Evolutionary conservation across 768 basidiomycete genomes (phyloP).

Genomic region (Serendipita sp.): DNA sequence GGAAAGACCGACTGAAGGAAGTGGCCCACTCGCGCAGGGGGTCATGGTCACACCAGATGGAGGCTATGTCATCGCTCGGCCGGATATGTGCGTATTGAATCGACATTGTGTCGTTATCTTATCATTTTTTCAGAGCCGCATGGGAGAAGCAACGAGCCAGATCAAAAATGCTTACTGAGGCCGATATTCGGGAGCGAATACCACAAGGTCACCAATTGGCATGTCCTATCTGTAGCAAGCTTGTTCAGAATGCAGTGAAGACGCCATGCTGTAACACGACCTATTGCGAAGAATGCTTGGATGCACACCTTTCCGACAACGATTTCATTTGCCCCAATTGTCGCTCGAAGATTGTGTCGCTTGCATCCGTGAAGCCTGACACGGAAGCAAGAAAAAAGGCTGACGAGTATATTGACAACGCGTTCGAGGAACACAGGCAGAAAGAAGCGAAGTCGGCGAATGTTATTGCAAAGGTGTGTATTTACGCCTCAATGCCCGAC

Average conservation of each 20-base stretch:
- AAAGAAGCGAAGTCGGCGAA: conserved; percentile 30
- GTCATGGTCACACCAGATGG: conserved; percentile 99
- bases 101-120: background rate
- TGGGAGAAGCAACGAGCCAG: conserved; percentile 87
- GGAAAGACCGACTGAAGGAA: conserved; percentile 53
- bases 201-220: conserved; percentile 63
- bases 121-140: conserved; percentile 42
- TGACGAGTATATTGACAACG: conserved; percentile 63
- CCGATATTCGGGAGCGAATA: conserved; percentile 70
- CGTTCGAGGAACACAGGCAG: conserved; percentile 54
- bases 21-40: conserved; percentile 54
- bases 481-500: background rate
- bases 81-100: conserved; percentile 60
- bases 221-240: conserved; percentile 84
- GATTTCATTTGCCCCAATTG: conserved; percentile 92
- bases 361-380: conserved; percentile 72
- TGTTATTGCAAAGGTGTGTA: conserved; percentile 10
- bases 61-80: conserved; percentile 91
- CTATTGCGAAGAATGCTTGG: conserved; percentile 96
- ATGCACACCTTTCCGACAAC: conserved; percentile 81
- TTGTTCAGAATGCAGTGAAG: conserved; percentile 86
- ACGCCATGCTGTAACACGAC: conserved; percentile 84
- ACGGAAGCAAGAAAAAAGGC: conserved; percentile 58
- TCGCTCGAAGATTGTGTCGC: conserved; percentile 65
- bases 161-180: conserved; percentile 63